Percentiles rank a stretch among this genome's conserved stretches.
Conservation (phyloP, 202 grass and related monocot genomes). For the Carex sylvatica region DNA sequence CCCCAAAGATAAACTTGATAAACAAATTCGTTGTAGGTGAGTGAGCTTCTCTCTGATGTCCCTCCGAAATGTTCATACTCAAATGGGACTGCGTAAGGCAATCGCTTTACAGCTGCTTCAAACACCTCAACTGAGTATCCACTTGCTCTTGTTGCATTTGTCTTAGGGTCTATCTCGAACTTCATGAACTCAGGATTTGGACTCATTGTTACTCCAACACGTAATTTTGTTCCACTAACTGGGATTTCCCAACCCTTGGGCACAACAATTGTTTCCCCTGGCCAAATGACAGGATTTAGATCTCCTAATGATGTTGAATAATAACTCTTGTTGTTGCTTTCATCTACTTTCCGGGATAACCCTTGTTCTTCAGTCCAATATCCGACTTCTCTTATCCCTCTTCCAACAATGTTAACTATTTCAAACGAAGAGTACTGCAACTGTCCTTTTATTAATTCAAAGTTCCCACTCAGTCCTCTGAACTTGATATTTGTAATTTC, state of each 20-base stretch:
- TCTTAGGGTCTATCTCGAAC: conserved; percentile 6
- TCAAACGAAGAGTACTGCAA: conserved; percentile 26
- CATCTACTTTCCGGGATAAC: conserved; percentile 15
- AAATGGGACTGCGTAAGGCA: conserved; percentile 40
- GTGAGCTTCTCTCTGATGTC: neutral
- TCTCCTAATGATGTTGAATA: neutral
- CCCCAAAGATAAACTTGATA: neutral
- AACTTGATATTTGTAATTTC: conserved; percentile 33
- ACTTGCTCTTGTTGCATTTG: conserved; percentile 3
- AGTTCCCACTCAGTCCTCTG: conserved; percentile 41
- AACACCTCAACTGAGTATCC: conserved; percentile 80
- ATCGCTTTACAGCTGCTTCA: conserved; percentile 32
- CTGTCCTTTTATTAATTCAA: conserved; percentile 40
- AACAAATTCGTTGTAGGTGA: conserved; percentile 41
- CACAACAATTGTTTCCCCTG: conserved; percentile 35
- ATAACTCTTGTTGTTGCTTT: neutral
- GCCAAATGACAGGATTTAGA: conserved; percentile 47
- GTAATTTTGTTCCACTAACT: conserved; percentile 37
- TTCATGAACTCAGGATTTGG: neutral
- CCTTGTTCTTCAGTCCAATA: conserved; percentile 44
- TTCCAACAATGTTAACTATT: conserved; percentile 51
- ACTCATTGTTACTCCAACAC: conserved; percentile 12
- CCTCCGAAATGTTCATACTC: conserved; percentile 19
- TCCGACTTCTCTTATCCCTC: conserved; percentile 32
- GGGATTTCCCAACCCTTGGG: conserved; percentile 52